Base-by-base conservation (phyloP, 2,329 filamentous ascomycete species). In the Fusarium nodosum region DNA sequence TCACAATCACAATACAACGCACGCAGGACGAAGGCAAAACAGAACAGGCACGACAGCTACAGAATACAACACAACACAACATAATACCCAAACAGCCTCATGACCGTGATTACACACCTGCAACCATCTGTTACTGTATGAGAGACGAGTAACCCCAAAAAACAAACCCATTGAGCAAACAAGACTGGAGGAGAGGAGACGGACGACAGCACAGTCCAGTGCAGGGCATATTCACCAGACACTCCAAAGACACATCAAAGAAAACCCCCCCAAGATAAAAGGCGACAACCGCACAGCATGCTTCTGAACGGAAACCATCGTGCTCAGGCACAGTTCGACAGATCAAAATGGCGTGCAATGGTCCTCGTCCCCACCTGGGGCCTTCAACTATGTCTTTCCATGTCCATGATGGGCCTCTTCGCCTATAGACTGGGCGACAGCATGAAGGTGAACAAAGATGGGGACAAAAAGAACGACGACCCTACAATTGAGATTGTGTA, bases 401-500 rank as follows among this genome's bases (percentile, higher is more conserved):
- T 84, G 51, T 73, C 79, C 39, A 76, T 86, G 60, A 81, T 86
- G 73, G 86, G 83, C 16, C 75, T 88, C 10, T 88, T 88, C 68
- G 79, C 84, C 30, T 87, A 84, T 76, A 82, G 86, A 15, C 79
- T 89, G 10, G 83, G 82, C 30, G 79, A 82, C 46, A 85, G 84
- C 1, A 71, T 84, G 30, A 77, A 78, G 22, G 77, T 80, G 12
- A 83, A 81, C 68, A 74, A 81, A n/a, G 81, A 82, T 5, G 72
- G 81, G 36, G 71, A 82, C 31, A 75, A 77, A 28, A 77, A 76
- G 33, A 81, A 81, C 28, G 70, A 78, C n/a, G 64, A 80, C 7
- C 82, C 84, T 0, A 75, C 77, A 13, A 79, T 87, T 13, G 82
- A 86, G 76, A 76, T 87, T 67, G 83, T 84, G 85, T 87, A 81